A percentile compares a stretch with the other conserved stretches of the same genome.
Evolutionary conservation across 2,329 filamentous ascomycete species (phyloP).

Genomic region (Polychaeton citri): DNA sequence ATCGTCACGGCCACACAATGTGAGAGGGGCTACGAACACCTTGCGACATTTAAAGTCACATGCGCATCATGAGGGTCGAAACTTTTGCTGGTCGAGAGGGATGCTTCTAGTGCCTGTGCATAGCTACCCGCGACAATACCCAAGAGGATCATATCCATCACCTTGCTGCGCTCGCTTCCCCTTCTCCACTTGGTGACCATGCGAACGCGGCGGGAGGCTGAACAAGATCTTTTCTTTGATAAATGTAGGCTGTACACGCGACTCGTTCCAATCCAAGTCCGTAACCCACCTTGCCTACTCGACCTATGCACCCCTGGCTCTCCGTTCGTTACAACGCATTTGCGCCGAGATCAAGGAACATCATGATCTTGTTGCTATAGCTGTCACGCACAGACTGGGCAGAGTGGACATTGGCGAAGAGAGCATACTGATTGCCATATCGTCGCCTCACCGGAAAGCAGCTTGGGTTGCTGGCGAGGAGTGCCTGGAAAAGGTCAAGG

Average conservation of each 20-base stretch:
- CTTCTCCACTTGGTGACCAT: slow-evolving; percentile 3
- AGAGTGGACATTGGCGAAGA: slow-evolving; percentile 82
- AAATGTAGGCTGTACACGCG: slow-evolving; percentile 42
- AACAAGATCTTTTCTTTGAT: slow-evolving; percentile 1
- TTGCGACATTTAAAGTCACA: no score
- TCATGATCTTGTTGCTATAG: slow-evolving; percentile 57
- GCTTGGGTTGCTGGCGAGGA: slow-evolving; percentile 85
- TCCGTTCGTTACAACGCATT: slow-evolving; percentile 55
- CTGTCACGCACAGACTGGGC: slow-evolving; percentile 74
- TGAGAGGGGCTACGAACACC: no score
- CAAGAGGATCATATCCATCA: slow-evolving; percentile 1
- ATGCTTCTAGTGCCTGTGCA: no score
- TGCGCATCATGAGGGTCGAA: no score
- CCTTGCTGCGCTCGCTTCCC: slow-evolving; percentile 1
- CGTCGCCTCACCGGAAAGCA: slow-evolving; percentile 65
- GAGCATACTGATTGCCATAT: slow-evolving; percentile 81
- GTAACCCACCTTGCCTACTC: slow-evolving; percentile 65
- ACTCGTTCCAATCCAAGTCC: slow-evolving; percentile 57
- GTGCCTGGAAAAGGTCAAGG: slow-evolving; percentile 75
- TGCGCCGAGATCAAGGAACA: slow-evolving; percentile 42
- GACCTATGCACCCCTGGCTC: slow-evolving; percentile 57
- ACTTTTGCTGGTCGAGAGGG: no score
- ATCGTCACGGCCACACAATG: no score
- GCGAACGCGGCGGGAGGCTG: neutral
- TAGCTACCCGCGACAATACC: no score